phyloP scores from a whole-genome alignment of 1,139 yeast species.

The Yamadazyma conglobata region DNA sequence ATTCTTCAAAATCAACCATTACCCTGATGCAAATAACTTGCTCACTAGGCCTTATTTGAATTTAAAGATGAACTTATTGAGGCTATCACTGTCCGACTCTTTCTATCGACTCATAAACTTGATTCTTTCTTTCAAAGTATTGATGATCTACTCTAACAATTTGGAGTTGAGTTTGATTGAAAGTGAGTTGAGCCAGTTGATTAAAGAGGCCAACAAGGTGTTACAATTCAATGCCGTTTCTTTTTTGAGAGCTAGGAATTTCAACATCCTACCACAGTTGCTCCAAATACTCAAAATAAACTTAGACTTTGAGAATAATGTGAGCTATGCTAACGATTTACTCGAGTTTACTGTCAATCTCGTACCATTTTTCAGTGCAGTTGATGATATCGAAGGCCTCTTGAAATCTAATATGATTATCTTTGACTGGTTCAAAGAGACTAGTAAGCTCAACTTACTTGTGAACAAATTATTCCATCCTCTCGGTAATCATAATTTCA shows the following conservation, averaged over 20 bases:
- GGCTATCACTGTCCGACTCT: conserved; percentile 14
- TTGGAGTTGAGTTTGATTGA: conserved; percentile 20
- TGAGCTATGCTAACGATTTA: conserved; percentile 12
- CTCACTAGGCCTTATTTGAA: conserved; percentile 13
- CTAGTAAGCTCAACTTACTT: conserved; percentile 8
- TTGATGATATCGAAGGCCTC: conserved; percentile 9
- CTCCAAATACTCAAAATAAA: conserved; percentile 31
- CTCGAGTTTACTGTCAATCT: conserved; percentile 11
- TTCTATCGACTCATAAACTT: conserved; percentile 19
- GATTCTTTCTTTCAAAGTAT: conserved; percentile 30
- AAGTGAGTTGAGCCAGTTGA: conserved; percentile 21
- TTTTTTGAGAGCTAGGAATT: conserved; percentile 32
- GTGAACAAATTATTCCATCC: conserved; percentile 4
- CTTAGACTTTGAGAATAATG: conserved; percentile 22
- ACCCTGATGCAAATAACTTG: conserved; percentile 18
- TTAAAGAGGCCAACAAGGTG: conserved; percentile 20
- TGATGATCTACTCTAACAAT: conserved; percentile 24
- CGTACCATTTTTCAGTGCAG: conserved; percentile 8
- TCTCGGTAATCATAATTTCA: neutral
- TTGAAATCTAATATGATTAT: conserved; percentile 13
- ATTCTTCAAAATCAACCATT: conserved; percentile 17
- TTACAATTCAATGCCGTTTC: conserved; percentile 25
- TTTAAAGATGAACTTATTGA: conserved; percentile 16
- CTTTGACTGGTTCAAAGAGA: conserved; percentile 17
- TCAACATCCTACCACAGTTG: conserved; percentile 34